phyloP scores from a whole-genome alignment of 169 alveolate genomes.

The Plasmodium billcollinsi region DNA sequence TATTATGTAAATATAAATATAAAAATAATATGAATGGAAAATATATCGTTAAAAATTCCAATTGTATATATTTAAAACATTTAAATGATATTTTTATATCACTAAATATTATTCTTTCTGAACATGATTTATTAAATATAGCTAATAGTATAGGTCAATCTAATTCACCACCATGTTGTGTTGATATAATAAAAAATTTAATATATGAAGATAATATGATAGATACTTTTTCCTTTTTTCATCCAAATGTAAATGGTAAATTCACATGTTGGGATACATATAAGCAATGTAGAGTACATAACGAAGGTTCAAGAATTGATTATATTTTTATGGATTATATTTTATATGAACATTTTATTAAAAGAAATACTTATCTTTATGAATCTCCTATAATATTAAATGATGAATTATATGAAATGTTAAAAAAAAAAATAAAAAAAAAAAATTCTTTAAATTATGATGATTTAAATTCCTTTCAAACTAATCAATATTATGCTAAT shows the following conservation, averaged over 20 bases:
- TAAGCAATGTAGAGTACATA: conserved; percentile 31
- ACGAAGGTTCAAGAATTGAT: conserved; percentile 70
- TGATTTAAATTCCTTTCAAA: not conserved
- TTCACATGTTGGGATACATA: conserved; percentile 74
- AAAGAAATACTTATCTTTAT: conserved; percentile 19
- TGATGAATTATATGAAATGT: conserved; percentile 6
- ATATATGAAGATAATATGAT: conserved; percentile 58
- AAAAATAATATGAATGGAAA: conserved; percentile 8
- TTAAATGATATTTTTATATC: conserved; percentile 34
- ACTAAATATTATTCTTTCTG: conserved; percentile 25
- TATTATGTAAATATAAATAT: conserved; percentile 41
- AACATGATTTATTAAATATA: conserved; percentile 23
- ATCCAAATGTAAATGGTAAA: conserved; percentile 44
- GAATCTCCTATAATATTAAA: conserved; percentile 33
- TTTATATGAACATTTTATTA: conserved; percentile 32
- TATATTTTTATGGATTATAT: conserved; percentile 57
- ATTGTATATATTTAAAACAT: conserved; percentile 39
- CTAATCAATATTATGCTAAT: conserved; percentile 39
- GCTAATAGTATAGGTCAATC: conserved; percentile 34
- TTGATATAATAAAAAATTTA: conserved; percentile 30
- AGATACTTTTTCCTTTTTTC: conserved; percentile 49
- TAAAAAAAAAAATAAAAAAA: not conserved
- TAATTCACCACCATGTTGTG: conserved; percentile 49
- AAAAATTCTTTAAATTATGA: not conserved
- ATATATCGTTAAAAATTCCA: conserved; percentile 29